Conservation (phyloP, 768 basidiomycete species). For the Psilocybe azurescens region DNA sequence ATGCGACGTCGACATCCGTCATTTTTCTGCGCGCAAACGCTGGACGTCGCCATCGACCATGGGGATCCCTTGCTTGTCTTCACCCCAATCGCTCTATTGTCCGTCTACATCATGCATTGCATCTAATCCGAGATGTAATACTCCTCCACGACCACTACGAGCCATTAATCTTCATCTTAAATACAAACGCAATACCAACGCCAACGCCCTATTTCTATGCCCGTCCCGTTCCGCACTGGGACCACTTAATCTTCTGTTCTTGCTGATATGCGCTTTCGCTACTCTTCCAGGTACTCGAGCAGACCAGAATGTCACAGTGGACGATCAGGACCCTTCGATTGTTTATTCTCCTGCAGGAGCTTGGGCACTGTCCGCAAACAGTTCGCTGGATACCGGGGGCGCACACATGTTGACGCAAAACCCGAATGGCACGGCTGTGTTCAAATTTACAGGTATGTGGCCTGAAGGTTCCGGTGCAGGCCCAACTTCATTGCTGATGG, state of each 20-base stretch:
- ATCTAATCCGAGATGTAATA: too few relatives aligned
- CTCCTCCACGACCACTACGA: too few relatives aligned
- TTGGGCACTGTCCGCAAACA: conserved; percentile 36
- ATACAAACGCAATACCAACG: too few relatives aligned
- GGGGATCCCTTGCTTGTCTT: too few relatives aligned
- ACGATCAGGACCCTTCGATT: conserved; percentile 37
- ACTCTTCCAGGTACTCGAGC: conserved; percentile 2
- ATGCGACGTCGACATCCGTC: too few relatives aligned
- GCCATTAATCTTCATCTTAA: too few relatives aligned
- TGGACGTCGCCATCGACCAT: too few relatives aligned
- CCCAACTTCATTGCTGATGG: background rate
- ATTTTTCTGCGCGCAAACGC: too few relatives aligned
- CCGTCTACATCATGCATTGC: too few relatives aligned
- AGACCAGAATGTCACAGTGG: conserved; percentile 36
- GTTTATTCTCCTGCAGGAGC: conserved; percentile 34
- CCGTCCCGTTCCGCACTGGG: background rate
- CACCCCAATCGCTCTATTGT: too few relatives aligned
- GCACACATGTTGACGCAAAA: conserved; percentile 36
- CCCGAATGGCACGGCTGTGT: conserved; percentile 42
- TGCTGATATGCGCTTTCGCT: background rate
- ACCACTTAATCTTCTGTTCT: background rate
- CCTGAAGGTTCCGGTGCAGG: conserved; percentile 29
- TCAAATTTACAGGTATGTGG: conserved; percentile 45
- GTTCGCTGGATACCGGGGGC: conserved; percentile 37
- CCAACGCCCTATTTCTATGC: background rate